A percentile compares a stretch with the other conserved stretches of the same genome.
Conservation (phyloP, 257 asterid species). For the Cinchona pubescens region DNA sequence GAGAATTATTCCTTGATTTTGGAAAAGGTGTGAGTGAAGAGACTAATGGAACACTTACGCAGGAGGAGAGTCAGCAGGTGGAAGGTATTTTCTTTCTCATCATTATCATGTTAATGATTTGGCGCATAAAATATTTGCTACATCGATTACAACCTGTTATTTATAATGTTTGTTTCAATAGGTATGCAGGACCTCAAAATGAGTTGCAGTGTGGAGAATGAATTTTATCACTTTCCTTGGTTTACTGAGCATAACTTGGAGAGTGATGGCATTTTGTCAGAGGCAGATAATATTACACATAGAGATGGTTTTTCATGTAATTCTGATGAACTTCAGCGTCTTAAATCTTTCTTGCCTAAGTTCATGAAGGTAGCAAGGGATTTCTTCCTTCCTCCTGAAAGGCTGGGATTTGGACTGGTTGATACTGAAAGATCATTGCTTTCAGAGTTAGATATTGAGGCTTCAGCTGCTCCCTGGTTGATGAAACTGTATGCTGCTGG, state of each 20-base stretch:
- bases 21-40: conserved; percentile 40
- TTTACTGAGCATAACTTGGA: conserved; percentile 40
- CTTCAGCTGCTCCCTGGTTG: conserved; percentile 58
- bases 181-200: conserved; percentile 48
- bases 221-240: conserved; percentile 40
- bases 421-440: conserved; percentile 65
- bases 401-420: conserved; percentile 63
- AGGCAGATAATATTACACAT: conserved; percentile 38
- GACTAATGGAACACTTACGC: conserved; percentile 50
- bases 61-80: conserved; percentile 61
- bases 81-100: conserved; percentile 53
- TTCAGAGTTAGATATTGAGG: conserved; percentile 51
- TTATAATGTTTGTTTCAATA: conserved; percentile 28
- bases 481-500: conserved; percentile 56
- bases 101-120: conserved; percentile 21
- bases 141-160: conserved; percentile 18
- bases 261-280: conserved; percentile 44
- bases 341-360: conserved; percentile 59
- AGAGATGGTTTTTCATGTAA: conserved; percentile 48
- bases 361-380: conserved; percentile 57
- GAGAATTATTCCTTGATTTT: conserved; percentile 25
- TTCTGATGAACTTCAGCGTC: conserved; percentile 52
- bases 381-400: conserved; percentile 78
- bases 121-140: conserved; percentile 22
- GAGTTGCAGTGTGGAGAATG: conserved; percentile 49